phyloP scores from a whole-genome alignment of 1,139 yeast genomes.

The Nadsonia commutata region DNA sequence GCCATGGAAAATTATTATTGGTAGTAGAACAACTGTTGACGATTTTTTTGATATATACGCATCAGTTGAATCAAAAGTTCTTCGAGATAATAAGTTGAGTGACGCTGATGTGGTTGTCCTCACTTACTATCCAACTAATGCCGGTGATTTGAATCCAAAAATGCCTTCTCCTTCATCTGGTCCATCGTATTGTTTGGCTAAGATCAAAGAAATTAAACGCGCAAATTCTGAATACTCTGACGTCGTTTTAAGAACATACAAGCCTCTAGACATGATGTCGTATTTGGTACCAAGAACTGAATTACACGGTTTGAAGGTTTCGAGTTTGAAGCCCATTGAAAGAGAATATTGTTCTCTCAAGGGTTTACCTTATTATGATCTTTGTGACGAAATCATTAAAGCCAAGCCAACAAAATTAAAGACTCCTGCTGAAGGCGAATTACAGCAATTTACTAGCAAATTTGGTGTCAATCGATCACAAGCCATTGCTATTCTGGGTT shows the following conservation, averaged over 20 bases:
- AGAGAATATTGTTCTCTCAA: constrained; percentile 78
- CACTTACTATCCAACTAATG: constrained; percentile 24
- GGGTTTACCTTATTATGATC: constrained; percentile 70
- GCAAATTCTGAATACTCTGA: constrained; percentile 49
- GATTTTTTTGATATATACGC: constrained; percentile 81
- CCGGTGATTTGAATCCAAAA: constrained; percentile 19
- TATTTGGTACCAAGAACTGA: constrained; percentile 49
- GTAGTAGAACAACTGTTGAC: constrained; percentile 71
- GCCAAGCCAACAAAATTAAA: constrained; percentile 47
- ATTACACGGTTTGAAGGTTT: constrained; percentile 53
- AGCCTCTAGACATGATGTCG: constrained; percentile 35
- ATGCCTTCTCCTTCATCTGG: constrained; percentile 10
- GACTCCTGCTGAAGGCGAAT: constrained; percentile 25
- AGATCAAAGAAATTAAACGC: constrained; percentile 54
- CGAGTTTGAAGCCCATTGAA: constrained; percentile 83
- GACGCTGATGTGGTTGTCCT: constrained; percentile 73
- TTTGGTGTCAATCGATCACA: constrained; percentile 74
- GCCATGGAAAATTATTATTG: constrained; percentile 55
- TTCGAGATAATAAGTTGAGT: constrained; percentile 40
- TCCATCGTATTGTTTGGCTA: constrained; percentile 62
- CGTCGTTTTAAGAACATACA: constrained; percentile 52
- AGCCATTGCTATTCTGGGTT: constrained; percentile 72
- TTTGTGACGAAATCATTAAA: constrained; percentile 44
- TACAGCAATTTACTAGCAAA: constrained; percentile 26
- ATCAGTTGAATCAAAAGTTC: constrained; percentile 41